phyloP scores from a whole-genome alignment of 177 flowering plant species.

The Tripterygium wilfordii region DNA sequence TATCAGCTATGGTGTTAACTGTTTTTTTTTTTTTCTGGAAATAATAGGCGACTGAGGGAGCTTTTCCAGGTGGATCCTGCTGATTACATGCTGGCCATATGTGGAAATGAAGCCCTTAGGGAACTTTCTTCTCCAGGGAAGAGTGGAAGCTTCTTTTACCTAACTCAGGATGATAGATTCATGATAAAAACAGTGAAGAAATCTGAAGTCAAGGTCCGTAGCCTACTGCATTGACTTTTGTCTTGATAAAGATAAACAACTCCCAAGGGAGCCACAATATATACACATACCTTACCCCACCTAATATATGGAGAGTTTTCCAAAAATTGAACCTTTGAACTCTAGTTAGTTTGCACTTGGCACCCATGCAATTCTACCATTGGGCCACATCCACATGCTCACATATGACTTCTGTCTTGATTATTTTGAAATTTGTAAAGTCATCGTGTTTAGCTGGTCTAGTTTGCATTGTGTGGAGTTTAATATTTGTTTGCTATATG shows the following conservation, averaged over 20 bases:
- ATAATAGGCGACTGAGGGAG: conserved; percentile 65
- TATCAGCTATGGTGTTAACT: conserved; percentile 5
- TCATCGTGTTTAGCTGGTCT: no score
- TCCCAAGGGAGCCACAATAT: no score
- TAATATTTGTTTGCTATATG: no score
- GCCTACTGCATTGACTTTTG: conserved; percentile 6
- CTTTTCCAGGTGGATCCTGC: conserved; percentile 83
- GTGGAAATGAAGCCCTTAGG: conserved; percentile 86
- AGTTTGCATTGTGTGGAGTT: no score
- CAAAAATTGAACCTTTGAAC: no score
- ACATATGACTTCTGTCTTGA: conserved; percentile 12
- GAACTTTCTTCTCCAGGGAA: conserved; percentile 97
- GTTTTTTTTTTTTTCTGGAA: conserved; percentile 1
- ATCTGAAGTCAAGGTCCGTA: conserved; percentile 93
- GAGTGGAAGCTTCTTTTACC: conserved; percentile 93
- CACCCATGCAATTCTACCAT: no score
- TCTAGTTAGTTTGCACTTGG: no score
- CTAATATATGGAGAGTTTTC: background rate
- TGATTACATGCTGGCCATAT: conserved; percentile 93
- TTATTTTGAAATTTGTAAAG: no score
- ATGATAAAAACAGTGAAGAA: conserved; percentile 97
- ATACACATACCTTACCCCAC: no score
- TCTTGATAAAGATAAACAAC: no score
- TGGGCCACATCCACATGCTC: no score
- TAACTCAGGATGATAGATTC: conserved; percentile 94